Base-by-base conservation (phyloP, 208 protist genomes). In the Sergeia podlipaevii region DNA sequence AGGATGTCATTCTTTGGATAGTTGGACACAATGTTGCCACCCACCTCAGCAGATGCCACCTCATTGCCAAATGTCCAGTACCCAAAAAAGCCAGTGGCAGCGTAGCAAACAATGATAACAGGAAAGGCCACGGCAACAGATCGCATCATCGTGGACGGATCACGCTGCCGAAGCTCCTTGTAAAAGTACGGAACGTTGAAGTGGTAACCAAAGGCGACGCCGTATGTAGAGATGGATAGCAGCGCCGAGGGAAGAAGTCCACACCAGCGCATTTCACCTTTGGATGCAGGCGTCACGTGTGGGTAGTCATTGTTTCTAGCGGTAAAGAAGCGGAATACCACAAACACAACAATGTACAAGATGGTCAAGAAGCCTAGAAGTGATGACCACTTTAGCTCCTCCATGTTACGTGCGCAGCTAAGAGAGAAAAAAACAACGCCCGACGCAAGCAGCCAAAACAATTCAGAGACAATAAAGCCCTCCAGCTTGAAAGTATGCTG, bases 321-420 rank as follows among this genome's bases (percentile, higher is more conserved):
- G 29, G 82, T 90, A 52, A 77, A 64, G 33, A 68, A 90, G 11
- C 85, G 78, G 32, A 70, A 74, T 20, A 70, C 21, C 8, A 89
- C 70, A 4, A 60, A n/a, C 17, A 86, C 8, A n/a, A 87, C 69
- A 56, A 93, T 75, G 57, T 93, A 90, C 4, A 93, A 72, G 36
- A 93, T 93, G 29, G 85, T 89, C 13, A 88, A 46, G 44, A 93
- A 90, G 10, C 79, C 85, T 11, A 93, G 65, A 30, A 87, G 36
- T 15, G 85, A 93, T 13, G 77, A 71, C 73, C 77, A 88, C 70
- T 90, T 93, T 26, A 93, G 74, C 63, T 93, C 85, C 52, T 83
- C 69, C 74, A 93, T 87, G 48, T 86, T 84, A 17, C 79, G 71
- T n/a, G 64, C 65, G 48, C 71, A 91, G 50, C 66, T 85, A 2